Conservation (phyloP, 2,329 filamentous ascomycete genomes). For the Epicoccum sorghinum region DNA sequence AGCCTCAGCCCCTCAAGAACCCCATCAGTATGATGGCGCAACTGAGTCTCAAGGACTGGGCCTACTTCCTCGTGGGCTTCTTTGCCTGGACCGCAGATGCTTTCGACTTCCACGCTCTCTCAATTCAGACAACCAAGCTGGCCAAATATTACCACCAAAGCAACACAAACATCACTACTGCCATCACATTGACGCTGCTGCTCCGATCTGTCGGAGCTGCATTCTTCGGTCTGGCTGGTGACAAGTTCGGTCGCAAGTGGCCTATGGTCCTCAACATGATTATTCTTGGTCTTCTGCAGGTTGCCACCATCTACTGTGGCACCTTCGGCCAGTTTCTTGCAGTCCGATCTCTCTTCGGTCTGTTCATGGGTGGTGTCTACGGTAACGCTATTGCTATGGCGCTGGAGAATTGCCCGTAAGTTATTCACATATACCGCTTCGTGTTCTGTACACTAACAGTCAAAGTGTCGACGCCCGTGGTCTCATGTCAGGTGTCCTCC, state of each 20-base stretch:
- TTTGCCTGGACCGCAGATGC: constrained; percentile 80
- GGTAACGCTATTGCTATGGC: constrained; percentile 81
- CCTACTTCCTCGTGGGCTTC: constrained; percentile 77
- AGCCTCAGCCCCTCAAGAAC: constrained; percentile 70
- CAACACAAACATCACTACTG: constrained; percentile 73
- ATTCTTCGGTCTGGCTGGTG: constrained; percentile 76
- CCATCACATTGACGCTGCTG: constrained; percentile 76
- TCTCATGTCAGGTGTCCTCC: constrained; percentile 80
- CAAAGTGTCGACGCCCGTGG: constrained; percentile 67
- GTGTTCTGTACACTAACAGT: constrained; percentile 29
- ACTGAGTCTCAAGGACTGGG: constrained; percentile 70
- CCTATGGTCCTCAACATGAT: constrained; percentile 84
- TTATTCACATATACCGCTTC: constrained; percentile 10
- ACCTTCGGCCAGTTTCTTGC: constrained; percentile 79
- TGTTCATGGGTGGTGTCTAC: constrained; percentile 83
- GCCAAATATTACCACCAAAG: constrained; percentile 63
- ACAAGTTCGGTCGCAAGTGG: constrained; percentile 82
- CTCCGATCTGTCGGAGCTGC: constrained; percentile 77
- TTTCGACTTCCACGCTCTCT: constrained; percentile 82
- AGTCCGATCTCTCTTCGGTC: constrained; percentile 73
- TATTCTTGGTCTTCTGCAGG: constrained; percentile 71
- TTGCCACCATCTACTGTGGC: constrained; percentile 76
- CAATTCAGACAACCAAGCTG: constrained; percentile 77
- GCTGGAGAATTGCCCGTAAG: constrained; percentile 72
- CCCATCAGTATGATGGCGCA: constrained; percentile 71